phyloP scores from a whole-genome alignment of 1,284 basidiomycete species.

The Rhodotorula sp. region DNA sequence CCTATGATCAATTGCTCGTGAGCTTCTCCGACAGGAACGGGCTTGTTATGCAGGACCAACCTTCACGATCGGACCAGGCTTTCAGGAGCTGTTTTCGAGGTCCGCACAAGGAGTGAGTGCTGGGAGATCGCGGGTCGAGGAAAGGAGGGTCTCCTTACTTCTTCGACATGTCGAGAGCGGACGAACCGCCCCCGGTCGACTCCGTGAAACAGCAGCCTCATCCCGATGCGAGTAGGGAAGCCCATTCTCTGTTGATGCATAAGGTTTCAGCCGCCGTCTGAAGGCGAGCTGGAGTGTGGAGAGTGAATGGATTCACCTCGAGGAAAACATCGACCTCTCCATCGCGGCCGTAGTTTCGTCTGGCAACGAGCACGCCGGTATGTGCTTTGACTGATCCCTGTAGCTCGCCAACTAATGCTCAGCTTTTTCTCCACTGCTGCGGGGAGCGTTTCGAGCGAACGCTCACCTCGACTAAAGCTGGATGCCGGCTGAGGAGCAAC shows the following conservation, averaged over 20 bases:
- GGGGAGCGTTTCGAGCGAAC: neutral
- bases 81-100: neutral
- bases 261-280: too few relatives aligned
- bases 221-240: constrained; percentile 66
- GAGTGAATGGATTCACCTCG: constrained; percentile 7
- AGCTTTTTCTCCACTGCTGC: too few relatives aligned
- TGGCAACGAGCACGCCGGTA: constrained; percentile 18
- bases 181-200: neutral
- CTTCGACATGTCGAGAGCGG: constrained; percentile 3
- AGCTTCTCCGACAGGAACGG: neutral
- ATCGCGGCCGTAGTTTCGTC: neutral
- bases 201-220: constrained; percentile 31
- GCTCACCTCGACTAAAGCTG: constrained; percentile 1
- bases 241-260: constrained; percentile 75
- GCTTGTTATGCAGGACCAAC: neutral
- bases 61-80: neutral
- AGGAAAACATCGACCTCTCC: neutral
- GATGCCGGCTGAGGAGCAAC: constrained; percentile 6
- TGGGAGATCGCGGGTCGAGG: neutral
- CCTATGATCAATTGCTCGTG: constrained; percentile 41
- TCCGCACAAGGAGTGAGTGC: too few relatives aligned
- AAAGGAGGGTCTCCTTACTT: neutral
- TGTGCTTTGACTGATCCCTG: constrained; percentile 3
- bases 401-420: too few relatives aligned
- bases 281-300: neutral